Evolutionary conservation across 345 rosid genomes (phyloP).

Genomic region (Leavenworthia alabamica): DNA sequence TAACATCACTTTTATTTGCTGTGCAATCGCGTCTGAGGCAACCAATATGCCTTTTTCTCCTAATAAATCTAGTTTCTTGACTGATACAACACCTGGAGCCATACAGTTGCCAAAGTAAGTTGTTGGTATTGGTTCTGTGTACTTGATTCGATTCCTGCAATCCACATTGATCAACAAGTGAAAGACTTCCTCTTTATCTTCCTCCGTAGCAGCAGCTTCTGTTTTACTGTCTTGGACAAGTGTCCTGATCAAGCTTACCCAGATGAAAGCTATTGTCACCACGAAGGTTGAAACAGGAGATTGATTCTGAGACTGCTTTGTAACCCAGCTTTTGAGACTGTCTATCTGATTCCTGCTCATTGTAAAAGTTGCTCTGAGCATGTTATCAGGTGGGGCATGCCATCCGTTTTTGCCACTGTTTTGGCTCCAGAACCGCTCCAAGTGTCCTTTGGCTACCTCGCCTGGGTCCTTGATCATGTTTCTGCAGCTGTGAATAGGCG

Average conservation of each 20-base stretch:
- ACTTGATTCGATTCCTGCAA: conserved; percentile 29
- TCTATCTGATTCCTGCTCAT: conserved; percentile 21
- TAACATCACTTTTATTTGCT: conserved; percentile 18
- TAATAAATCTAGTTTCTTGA: conserved; percentile 28
- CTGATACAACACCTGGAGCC: conserved; percentile 18
- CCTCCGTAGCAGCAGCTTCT: background rate
- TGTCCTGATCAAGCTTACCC: conserved; percentile 32
- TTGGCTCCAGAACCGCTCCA: conserved; percentile 24
- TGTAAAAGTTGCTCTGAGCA: conserved; percentile 34
- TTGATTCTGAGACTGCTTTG: background rate
- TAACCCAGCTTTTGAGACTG: conserved; percentile 23
- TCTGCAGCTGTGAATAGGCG: conserved; percentile 22
- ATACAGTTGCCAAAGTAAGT: conserved; percentile 47
- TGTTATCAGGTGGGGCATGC: background rate
- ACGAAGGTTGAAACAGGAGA: conserved; percentile 26
- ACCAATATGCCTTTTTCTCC: conserved; percentile 22
- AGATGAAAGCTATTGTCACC: conserved; percentile 32
- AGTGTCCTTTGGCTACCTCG: conserved; percentile 15
- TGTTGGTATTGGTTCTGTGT: conserved; percentile 19
- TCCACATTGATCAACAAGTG: conserved; percentile 26
- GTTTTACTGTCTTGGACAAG: background rate
- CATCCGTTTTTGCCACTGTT: background rate
- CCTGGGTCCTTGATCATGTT: conserved; percentile 31
- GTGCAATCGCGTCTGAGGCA: conserved; percentile 28
- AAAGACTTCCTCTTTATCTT: background rate